phyloP scores from a whole-genome alignment of 139 green algal species.

The Asterochloris erici region DNA sequence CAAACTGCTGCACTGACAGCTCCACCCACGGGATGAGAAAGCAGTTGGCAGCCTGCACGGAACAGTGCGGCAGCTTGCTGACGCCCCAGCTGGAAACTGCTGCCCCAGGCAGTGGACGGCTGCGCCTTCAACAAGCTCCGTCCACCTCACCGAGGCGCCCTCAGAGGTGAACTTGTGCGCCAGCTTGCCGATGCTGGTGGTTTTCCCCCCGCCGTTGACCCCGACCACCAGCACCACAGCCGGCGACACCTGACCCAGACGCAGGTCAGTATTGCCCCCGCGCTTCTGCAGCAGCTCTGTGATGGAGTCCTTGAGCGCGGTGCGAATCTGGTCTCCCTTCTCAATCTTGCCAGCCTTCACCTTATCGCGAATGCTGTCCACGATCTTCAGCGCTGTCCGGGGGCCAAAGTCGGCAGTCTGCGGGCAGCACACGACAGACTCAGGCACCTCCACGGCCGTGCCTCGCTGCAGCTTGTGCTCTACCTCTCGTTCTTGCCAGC shows the following conservation, averaged over 20 bases:
- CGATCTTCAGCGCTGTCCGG: conserved; percentile 78
- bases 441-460: too few species aligned
- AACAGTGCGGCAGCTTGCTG: too few species aligned
- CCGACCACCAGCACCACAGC: conserved; percentile 87
- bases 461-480: too few species aligned
- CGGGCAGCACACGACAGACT: background rate
- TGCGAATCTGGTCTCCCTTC: conserved; percentile 54
- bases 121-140: too few species aligned
- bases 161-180: conserved; percentile 65
- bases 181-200: conserved; percentile 95
- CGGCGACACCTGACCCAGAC: conserved; percentile 38
- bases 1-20: too few species aligned
- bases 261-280: conserved; percentile 38
- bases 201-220: conserved; percentile 98
- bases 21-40: too few species aligned
- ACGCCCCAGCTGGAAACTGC: too few species aligned
- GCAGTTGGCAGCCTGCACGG: too few species aligned
- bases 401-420: conserved; percentile 90
- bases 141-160: conserved; percentile 46
- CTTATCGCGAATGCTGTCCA: conserved; percentile 75
- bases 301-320: conserved; percentile 44
- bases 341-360: conserved; percentile 67
- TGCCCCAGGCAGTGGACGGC: background rate
- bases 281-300: conserved; percentile 28
- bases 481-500: too few species aligned